Evolutionary conservation across 345 rosid genomes (phyloP).

Genomic region (Gossypium ekmanianum): DNA sequence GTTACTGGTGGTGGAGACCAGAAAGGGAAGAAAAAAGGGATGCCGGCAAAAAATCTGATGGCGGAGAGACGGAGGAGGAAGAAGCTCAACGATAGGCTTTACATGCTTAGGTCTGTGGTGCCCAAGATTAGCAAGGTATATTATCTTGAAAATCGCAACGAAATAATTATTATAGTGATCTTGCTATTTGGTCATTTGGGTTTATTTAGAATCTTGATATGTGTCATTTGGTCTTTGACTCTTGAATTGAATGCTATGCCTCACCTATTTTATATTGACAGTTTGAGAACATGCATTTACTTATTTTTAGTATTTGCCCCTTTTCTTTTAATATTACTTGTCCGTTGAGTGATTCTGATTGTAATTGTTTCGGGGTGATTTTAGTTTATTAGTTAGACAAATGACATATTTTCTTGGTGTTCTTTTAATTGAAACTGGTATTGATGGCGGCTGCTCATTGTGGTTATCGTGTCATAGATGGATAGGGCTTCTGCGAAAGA

Average conservation of each 20-base stretch:
- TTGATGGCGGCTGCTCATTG: neutral
- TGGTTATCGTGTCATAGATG: constrained; percentile 54
- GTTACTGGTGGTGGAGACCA: constrained; percentile 38
- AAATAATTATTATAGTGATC: neutral
- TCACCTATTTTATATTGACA: neutral
- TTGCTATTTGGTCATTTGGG: neutral
- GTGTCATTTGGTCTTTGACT: neutral
- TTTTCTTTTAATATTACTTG: constrained; percentile 6
- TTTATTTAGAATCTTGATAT: neutral
- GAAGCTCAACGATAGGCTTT: constrained; percentile 97
- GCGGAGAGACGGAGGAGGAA: constrained; percentile 95
- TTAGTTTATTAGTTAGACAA: neutral
- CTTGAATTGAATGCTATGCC: neutral
- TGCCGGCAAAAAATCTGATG: constrained; percentile 96
- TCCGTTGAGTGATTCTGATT: neutral
- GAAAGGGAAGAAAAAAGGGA: constrained; percentile 81
- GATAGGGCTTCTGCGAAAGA: constrained; percentile 95
- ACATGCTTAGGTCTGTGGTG: constrained; percentile 96
- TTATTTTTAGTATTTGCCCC: neutral
- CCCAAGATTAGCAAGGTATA: constrained; percentile 97
- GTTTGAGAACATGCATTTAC: neutral
- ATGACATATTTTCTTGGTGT: neutral
- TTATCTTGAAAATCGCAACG: neutral
- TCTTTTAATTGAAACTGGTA: neutral
- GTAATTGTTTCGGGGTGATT: neutral